Percentiles rank a stretch among this genome's conserved stretches.
These are phyloP conservation scores for Balansia obtecta DNA, from an alignment of 2,329 filamentous ascomycete species.

Conservation along the genomic window DNA sequence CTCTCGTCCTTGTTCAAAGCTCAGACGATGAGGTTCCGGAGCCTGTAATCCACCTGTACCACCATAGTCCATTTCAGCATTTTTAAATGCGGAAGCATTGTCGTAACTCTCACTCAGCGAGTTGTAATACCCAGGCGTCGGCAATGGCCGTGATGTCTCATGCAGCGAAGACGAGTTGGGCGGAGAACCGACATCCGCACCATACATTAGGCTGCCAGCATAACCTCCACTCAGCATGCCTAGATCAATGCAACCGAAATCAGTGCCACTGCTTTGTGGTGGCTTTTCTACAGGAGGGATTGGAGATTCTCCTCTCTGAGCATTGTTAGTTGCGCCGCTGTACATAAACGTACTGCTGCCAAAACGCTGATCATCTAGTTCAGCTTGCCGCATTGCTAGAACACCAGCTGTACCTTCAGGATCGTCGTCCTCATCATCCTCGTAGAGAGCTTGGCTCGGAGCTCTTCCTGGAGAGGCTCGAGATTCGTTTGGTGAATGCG, in stretches of 20 bases:
- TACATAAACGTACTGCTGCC: constrained; percentile 19
- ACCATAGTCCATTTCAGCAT: constrained; percentile 71
- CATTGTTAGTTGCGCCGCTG: constrained; percentile 5
- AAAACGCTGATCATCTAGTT: constrained; percentile 56
- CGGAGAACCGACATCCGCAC: constrained; percentile 31
- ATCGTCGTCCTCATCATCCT: constrained; percentile 63
- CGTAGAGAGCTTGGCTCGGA: constrained; percentile 3
- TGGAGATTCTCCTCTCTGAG: constrained; percentile 14
- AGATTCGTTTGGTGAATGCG: constrained; percentile 24
- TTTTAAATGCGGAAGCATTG: constrained; percentile 30
- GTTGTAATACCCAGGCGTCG: constrained; percentile 27
- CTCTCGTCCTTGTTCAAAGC: constrained; percentile 78
- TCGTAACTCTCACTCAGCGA: constrained; percentile 16
- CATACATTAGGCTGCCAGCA: constrained; percentile 38
- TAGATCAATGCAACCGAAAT: constrained; percentile 60
- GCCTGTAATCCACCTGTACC: constrained; percentile 82
- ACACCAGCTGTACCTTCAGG: constrained; percentile 76
- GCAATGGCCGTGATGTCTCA: constrained; percentile 35
- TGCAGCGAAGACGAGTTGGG: constrained; percentile 26
- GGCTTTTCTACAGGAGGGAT: constrained; percentile 38
- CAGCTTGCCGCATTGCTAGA: constrained; percentile 71
- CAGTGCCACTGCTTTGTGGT: constrained; percentile 51
- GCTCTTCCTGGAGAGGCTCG: constrained; percentile 7
- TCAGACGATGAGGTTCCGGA: constrained; percentile 61
- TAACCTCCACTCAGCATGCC: constrained; percentile 64